Conservation (phyloP, 495 filamentous ascomycete species). For the Aspergillus coremiiformis region DNA sequence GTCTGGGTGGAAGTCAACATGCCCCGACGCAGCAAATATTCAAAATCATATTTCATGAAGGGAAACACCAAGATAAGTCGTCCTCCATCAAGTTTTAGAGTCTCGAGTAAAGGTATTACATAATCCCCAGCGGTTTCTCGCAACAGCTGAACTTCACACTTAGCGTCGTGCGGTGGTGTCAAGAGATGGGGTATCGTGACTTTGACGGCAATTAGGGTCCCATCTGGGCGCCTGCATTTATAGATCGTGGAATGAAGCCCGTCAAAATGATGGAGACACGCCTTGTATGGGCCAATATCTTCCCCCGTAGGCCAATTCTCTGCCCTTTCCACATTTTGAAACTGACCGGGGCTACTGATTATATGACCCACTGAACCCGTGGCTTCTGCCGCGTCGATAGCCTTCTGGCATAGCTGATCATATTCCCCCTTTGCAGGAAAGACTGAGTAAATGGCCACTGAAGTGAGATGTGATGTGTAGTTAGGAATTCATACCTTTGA, state of each 20-base stretch:
- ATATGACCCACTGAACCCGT: conserved; percentile 13
- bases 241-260: conserved; percentile 85
- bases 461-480: background rate
- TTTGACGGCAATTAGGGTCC: conserved; percentile 66
- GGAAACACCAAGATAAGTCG: conserved; percentile 75
- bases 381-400: conserved; percentile 32
- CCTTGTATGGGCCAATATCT: conserved; percentile 60
- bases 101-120: conserved; percentile 62
- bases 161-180: conserved; percentile 71
- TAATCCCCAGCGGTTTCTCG: conserved; percentile 36
- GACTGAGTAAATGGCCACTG: background rate
- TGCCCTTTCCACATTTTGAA: conserved; percentile 8
- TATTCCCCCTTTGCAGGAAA: conserved; percentile 38
- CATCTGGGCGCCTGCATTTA: conserved; percentile 38
- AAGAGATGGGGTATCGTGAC: conserved; percentile 68
- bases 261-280: conserved; percentile 61
- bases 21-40: conserved; percentile 47
- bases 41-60: conserved; percentile 67
- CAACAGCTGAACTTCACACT: conserved; percentile 70
- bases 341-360: conserved; percentile 14
- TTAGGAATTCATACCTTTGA: conserved; percentile 27
- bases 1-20: conserved; percentile 38
- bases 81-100: conserved; percentile 62
- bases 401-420: conserved; percentile 34
- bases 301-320: conserved; percentile 30